These are phyloP conservation scores for Odontarrhena argentea DNA, from an alignment of 345 rosid species.

Conservation along the genomic window DNA sequence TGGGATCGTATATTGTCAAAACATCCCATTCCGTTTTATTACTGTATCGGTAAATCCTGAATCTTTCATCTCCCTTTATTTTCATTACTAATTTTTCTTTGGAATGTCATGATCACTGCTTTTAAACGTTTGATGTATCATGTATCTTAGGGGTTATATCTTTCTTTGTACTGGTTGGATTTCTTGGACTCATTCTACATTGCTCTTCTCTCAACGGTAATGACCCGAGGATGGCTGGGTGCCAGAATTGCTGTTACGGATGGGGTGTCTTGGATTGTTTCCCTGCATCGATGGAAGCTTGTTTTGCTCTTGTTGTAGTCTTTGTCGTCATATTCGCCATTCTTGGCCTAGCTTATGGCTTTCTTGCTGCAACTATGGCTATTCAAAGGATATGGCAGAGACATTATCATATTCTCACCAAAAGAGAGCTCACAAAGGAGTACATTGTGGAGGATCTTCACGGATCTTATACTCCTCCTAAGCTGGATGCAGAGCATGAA, in stretches of 20 bases:
- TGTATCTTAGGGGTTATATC: slow-evolving; percentile 67
- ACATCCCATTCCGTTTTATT: slow-evolving; percentile 94
- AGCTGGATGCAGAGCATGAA: slow-evolving; percentile 80
- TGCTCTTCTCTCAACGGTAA: slow-evolving; percentile 78
- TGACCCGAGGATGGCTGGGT: slow-evolving; percentile 89
- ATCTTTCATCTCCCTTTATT: slow-evolving; percentile 8
- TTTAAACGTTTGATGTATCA: slow-evolving; percentile 14
- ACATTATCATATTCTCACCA: slow-evolving; percentile 91
- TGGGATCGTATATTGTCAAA: slow-evolving; percentile 92
- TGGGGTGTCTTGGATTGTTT: slow-evolving; percentile 97
- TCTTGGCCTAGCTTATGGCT: slow-evolving; percentile 91
- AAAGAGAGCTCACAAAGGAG: slow-evolving; percentile 90
- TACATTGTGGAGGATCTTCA: slow-evolving; percentile 91
- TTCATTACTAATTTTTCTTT: not conserved
- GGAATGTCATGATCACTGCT: not conserved
- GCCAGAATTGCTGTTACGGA: slow-evolving; percentile 97
- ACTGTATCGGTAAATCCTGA: slow-evolving; percentile 68
- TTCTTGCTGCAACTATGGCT: slow-evolving; percentile 93
- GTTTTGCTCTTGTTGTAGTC: slow-evolving; percentile 78
- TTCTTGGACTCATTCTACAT: slow-evolving; percentile 83
- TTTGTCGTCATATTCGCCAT: slow-evolving; percentile 88
- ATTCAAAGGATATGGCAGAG: slow-evolving; percentile 95
- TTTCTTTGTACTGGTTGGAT: slow-evolving; percentile 88
- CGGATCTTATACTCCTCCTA: slow-evolving; percentile 77
- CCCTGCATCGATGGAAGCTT: slow-evolving; percentile 96